Conservation (phyloP, 148 eudicot genomes). For the Pharnaceum exiguum region DNA sequence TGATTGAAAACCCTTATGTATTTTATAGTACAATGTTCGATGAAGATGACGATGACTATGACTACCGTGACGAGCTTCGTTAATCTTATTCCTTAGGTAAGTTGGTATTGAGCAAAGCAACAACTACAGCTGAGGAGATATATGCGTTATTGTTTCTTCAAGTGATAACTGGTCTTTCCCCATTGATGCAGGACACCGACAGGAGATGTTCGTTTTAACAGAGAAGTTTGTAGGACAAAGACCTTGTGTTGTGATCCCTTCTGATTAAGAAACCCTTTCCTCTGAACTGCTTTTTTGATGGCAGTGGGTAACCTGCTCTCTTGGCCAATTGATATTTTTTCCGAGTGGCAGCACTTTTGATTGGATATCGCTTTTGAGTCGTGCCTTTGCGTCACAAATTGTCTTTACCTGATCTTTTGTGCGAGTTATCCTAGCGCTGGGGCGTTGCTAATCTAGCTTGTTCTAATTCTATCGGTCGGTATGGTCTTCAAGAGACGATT, state of each 20-base stretch:
- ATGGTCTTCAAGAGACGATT: too few relatives aligned
- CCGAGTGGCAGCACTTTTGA: too few relatives aligned
- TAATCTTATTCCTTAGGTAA: conserved; percentile 29
- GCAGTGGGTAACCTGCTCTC: not conserved
- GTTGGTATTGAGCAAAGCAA: not conserved
- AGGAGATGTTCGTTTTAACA: not conserved
- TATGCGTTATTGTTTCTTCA: not conserved
- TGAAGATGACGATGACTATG: conserved; percentile 76
- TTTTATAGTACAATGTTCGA: conserved; percentile 81
- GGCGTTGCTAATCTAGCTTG: too few relatives aligned
- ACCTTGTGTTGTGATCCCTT: not conserved
- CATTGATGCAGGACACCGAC: conserved; percentile 2
- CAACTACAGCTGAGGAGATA: not conserved
- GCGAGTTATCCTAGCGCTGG: too few relatives aligned
- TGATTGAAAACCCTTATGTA: conserved; percentile 87
- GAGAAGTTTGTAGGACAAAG: conserved; percentile 10
- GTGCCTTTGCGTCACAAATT: too few relatives aligned
- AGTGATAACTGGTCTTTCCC: not conserved
- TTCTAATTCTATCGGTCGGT: too few relatives aligned
- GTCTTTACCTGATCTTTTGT: too few relatives aligned
- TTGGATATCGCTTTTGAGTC: too few relatives aligned
- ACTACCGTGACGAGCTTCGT: conserved; percentile 86
- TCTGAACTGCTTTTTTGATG: not conserved
- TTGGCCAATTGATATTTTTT: not conserved
- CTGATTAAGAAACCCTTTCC: not conserved